Percentiles rank a stretch among this genome's conserved stretches.
Conservation (phyloP, 257 asterid species). For the Nicotiana undulata region DNA sequence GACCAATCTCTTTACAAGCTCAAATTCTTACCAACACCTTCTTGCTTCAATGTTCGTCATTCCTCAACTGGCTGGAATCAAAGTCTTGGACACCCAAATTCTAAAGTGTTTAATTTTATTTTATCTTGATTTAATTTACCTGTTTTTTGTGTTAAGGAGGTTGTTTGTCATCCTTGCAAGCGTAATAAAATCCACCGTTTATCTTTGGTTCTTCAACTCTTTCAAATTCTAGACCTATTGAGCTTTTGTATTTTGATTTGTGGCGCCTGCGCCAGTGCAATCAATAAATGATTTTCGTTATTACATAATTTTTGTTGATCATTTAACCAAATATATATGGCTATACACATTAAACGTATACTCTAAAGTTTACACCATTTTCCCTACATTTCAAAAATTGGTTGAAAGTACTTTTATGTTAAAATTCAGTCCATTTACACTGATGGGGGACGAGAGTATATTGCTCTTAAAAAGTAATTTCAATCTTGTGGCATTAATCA, state of each 20-base stretch:
- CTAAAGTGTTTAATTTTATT: background rate
- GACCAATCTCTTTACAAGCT: too few relatives aligned
- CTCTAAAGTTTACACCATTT: background rate
- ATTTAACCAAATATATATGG: background rate
- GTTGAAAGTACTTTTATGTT: background rate
- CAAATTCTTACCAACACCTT: background rate
- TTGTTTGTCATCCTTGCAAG: background rate
- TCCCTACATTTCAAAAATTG: background rate
- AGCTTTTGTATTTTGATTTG: constrained; percentile 1
- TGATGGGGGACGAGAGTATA: constrained; percentile 7
- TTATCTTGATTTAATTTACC: background rate
- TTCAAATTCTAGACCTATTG: background rate
- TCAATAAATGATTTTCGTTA: background rate
- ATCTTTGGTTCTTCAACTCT: background rate
- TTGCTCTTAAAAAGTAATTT: background rate
- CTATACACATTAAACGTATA: background rate
- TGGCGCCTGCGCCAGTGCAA: background rate
- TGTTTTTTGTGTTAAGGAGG: background rate
- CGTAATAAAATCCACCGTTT: background rate
- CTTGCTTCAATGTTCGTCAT: background rate
- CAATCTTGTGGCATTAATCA: background rate
- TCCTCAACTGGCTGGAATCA: background rate
- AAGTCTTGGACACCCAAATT: background rate
- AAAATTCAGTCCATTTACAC: background rate
- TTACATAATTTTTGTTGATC: background rate